Evolutionary conservation across 2,329 filamentous ascomycete species (phyloP).

Genomic region (Thelonectria blattea): DNA sequence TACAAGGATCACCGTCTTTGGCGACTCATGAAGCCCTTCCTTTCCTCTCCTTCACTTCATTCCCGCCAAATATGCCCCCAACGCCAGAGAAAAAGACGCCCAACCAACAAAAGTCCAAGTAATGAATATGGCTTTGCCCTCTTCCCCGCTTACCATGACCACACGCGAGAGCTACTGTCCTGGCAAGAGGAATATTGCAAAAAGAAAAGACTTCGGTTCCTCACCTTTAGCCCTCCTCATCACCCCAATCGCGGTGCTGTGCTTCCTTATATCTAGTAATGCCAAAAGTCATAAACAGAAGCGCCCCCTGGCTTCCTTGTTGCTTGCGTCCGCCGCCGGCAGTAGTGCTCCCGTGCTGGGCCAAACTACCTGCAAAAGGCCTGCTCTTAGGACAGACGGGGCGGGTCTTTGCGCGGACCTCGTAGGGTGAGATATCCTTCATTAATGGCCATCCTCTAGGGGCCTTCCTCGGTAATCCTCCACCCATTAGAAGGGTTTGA

Average conservation of each 20-base stretch:
- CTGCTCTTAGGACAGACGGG: neutral
- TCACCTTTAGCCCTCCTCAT: conserved; percentile 3
- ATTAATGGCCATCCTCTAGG: conserved; percentile 5
- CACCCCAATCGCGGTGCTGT: conserved; percentile 4
- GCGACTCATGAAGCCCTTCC: conserved; percentile 12
- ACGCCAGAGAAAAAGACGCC: conserved; percentile 10
- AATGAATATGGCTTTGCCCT: conserved; percentile 1
- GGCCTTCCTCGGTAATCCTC: conserved; percentile 26
- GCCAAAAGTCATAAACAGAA: conserved; percentile 6
- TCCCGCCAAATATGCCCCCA: conserved; percentile 9
- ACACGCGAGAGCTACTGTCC: conserved; percentile 1
- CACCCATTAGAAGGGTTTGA: conserved; percentile 32
- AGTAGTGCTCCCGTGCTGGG: too few species aligned
- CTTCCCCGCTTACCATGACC: neutral
- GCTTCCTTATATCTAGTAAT: conserved; percentile 13
- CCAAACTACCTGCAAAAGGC: neutral
- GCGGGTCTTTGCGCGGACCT: neutral
- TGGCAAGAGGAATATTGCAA: conserved; percentile 1
- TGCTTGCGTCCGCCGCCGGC: neutral
- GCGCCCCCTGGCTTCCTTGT: neutral
- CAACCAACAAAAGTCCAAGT: conserved; percentile 4
- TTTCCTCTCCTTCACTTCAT: neutral
- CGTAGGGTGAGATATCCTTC: conserved; percentile 11
- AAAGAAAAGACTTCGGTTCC: neutral
- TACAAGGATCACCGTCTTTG: conserved; percentile 12